phyloP scores from a whole-genome alignment of 1,139 yeast genomes.

The Kazachstania sp. region DNA sequence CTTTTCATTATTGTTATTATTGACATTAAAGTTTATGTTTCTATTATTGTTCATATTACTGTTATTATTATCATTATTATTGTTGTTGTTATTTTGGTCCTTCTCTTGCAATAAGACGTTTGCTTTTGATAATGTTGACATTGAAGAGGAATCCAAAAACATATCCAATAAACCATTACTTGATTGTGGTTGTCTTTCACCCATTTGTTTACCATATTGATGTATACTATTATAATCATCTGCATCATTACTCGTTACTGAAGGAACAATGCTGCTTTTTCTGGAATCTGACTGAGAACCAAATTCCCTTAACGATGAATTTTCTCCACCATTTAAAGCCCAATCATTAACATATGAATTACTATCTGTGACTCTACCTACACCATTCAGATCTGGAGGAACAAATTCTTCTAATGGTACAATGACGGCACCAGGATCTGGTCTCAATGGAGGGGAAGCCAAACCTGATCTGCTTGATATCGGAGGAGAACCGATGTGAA shows the following conservation, averaged over 20 bases:
- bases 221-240: constrained; percentile 2
- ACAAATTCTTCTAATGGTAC: constrained; percentile 40
- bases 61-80: neutral
- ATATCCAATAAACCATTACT: constrained; percentile 36
- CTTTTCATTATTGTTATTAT: no score
- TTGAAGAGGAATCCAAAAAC: constrained; percentile 27
- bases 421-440: constrained; percentile 38
- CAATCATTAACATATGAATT: constrained; percentile 14
- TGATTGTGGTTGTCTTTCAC: constrained; percentile 1
- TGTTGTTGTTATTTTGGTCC: no score
- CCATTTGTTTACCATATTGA: neutral
- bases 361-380: constrained; percentile 28
- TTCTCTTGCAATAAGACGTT: constrained; percentile 16
- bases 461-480: neutral
- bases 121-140: constrained; percentile 19
- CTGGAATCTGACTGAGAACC: constrained; percentile 9
- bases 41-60: neutral
- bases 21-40: constrained; percentile 4
- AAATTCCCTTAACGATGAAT: constrained; percentile 11
- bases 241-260: constrained; percentile 3
- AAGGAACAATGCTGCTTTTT: constrained; percentile 3
- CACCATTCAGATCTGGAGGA: constrained; percentile 28
- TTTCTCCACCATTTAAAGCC: constrained; percentile 9
- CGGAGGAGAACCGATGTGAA: constrained; percentile 1
- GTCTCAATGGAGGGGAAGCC: constrained; percentile 16